Base-by-base conservation (phyloP, 345 rosid genomes). In the Mangifera indica region DNA sequence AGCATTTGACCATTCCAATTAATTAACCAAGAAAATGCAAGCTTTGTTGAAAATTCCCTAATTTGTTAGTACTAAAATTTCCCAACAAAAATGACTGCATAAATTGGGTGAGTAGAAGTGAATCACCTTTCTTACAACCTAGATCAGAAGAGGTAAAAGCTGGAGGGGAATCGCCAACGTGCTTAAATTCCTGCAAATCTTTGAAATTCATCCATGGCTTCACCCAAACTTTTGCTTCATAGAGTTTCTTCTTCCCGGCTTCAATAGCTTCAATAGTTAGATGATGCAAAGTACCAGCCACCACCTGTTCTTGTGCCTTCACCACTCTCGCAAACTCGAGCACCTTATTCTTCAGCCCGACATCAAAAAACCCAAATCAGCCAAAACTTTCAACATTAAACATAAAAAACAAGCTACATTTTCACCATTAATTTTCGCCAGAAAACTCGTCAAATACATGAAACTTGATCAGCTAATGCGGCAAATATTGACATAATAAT, bases 211-310 rank as follows among this genome's bases (percentile, higher is more conserved):
- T 46, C 99, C 98, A 93, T 0, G 98, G 92, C 77, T 89, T 95
- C 72, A 93, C 97, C 98, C 96, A 95, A 7, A 95, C 87, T 83
- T 89, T 89, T 0, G 96, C 98, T 71, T 92, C 91, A 62, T 89
- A 95, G 62, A 95, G 82, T 88, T 93, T 93, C 80, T 87, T 91
- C 80, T 86, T 81, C 8, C 99, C 97, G 0, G 89, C 96, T 65
- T 95, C 98, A 20, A 87, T 65, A 5, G 85, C 93, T 80, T 91
- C 99, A 3, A 93, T 81, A n/a, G 93, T 93, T 9, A 95, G 80
- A 66, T 91, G 96, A 48, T 95, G 97, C 74, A 95, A 17, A 15
- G 89, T 95, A 13, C 99, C 99, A 0, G 96, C 76, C 42, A 95
- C 99, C 72, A 85, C 86, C 83, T 95, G 98, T 73, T 95, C 98